A percentile compares a stretch with the other conserved stretches of the same genome.
These are phyloP conservation scores for Punctularia strigosozonata DNA, from an alignment of 768 basidiomycete genomes.

Conservation along the genomic window DNA sequence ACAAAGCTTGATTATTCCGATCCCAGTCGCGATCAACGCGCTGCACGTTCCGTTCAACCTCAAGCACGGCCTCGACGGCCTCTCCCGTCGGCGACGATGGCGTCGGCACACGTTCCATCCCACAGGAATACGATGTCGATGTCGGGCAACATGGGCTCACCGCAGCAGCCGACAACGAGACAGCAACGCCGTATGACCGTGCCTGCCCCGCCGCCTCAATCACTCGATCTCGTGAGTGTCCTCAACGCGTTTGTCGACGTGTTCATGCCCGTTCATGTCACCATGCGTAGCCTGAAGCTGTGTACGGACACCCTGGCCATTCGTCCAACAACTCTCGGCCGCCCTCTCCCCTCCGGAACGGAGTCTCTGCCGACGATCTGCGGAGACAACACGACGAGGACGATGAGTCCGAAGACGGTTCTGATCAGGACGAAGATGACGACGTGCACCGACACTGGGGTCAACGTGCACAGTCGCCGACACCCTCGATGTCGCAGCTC, in stretches of 20 bases:
- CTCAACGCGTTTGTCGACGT: neutral
- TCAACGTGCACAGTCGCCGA: slow-evolving; percentile 45
- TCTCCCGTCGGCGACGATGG: slow-evolving; percentile 14
- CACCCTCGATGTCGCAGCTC: slow-evolving; percentile 62
- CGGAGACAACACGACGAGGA: slow-evolving; percentile 16
- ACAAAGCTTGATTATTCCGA: too few relatives aligned
- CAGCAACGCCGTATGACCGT: slow-evolving; percentile 27
- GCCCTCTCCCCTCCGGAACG: slow-evolving; percentile 64
- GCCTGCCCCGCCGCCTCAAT: slow-evolving; percentile 25
- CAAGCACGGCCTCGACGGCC: neutral
- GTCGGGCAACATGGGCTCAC: slow-evolving; percentile 15
- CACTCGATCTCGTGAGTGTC: slow-evolving; percentile 27
- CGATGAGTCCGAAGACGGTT: slow-evolving; percentile 35
- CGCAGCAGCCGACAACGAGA: slow-evolving; percentile 8
- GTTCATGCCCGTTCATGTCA: slow-evolving; percentile 2
- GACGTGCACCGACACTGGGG: slow-evolving; percentile 24
- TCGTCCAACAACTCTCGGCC: slow-evolving; percentile 25
- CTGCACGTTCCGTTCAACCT: neutral
- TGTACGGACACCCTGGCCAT: slow-evolving; percentile 18
- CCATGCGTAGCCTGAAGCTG: slow-evolving; percentile 29
- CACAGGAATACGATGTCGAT: slow-evolving; percentile 13
- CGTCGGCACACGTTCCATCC: slow-evolving; percentile 16
- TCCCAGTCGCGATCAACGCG: too few relatives aligned
- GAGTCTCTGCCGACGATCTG: slow-evolving; percentile 33
- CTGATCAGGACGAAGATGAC: slow-evolving; percentile 29